Percentiles rank a stretch among this genome's conserved stretches.
phyloP scores from a whole-genome alignment of 2,329 filamentous ascomycete genomes.

The Pseudocercospora cruenta region DNA sequence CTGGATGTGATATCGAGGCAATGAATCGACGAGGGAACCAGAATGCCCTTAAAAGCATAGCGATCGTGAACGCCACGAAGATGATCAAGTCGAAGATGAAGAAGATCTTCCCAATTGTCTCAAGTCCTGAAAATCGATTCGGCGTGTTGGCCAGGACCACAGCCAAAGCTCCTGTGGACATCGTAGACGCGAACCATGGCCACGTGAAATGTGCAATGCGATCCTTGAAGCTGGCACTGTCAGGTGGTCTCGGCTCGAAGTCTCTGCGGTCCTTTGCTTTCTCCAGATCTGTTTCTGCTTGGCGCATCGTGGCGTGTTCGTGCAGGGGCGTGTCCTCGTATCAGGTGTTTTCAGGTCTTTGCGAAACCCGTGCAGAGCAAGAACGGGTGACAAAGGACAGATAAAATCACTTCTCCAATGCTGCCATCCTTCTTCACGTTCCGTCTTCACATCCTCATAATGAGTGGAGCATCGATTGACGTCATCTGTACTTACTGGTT shows the following conservation, averaged over 20 bases:
- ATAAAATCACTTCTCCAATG: too few relatives aligned
- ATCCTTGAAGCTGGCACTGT: slow-evolving; percentile 29
- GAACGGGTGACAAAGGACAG: background rate
- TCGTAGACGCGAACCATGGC: slow-evolving; percentile 75
- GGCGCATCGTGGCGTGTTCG: background rate
- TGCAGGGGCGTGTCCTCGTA: too few relatives aligned
- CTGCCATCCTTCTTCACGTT: background rate
- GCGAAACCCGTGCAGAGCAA: background rate
- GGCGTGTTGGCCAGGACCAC: slow-evolving; percentile 68
- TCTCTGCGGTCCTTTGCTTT: background rate
- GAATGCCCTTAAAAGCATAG: slow-evolving; percentile 65
- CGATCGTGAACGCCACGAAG: slow-evolving; percentile 60
- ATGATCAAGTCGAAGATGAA: slow-evolving; percentile 70
- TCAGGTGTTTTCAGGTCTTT: too few relatives aligned
- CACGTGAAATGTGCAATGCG: slow-evolving; percentile 39
- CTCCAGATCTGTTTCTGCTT: background rate
- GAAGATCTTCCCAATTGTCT: slow-evolving; percentile 66
- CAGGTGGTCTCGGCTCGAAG: slow-evolving; percentile 17
- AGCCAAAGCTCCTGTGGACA: slow-evolving; percentile 73
- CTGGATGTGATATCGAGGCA: slow-evolving; percentile 65
- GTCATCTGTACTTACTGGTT: background rate
- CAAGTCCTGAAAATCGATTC: slow-evolving; percentile 65
- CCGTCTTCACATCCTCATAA: background rate
- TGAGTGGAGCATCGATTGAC: background rate
- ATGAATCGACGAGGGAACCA: slow-evolving; percentile 60